phyloP scores from a whole-genome alignment of 495 filamentous ascomycete genomes.

The Poronia punctata region DNA sequence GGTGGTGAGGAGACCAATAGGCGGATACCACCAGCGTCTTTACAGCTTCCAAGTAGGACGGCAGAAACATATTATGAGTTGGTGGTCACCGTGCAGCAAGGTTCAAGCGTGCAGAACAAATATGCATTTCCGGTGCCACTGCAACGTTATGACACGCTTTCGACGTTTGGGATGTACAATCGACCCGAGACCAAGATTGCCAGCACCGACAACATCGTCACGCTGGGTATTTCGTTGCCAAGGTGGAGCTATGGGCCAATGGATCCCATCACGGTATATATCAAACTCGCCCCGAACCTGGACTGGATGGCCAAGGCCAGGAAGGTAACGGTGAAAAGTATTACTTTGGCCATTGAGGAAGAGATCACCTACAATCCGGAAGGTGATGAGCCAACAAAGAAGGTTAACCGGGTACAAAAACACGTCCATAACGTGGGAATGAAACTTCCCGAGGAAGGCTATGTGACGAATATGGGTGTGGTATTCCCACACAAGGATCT shows the following conservation, averaged over 20 bases:
- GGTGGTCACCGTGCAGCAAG: conserved; percentile 92
- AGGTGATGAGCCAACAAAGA: conserved; percentile 91
- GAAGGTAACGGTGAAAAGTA: conserved; percentile 88
- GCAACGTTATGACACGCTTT: conserved; percentile 87
- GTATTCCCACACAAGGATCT: conserved; percentile 88
- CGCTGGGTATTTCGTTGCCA: conserved; percentile 81
- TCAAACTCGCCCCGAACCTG: conserved; percentile 84
- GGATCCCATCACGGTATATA: conserved; percentile 91
- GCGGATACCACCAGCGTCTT: conserved; percentile 83
- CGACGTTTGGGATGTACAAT: conserved; percentile 99
- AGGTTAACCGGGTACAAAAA: conserved; percentile 77
- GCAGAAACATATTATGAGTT: conserved; percentile 97
- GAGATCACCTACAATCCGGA: conserved; percentile 97
- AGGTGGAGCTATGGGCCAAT: conserved; percentile 95
- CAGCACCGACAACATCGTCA: conserved; percentile 85
- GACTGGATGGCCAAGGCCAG: conserved; percentile 86
- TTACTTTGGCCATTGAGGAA: conserved; percentile 91
- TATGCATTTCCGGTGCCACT: conserved; percentile 88
- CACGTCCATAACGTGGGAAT: conserved; percentile 73
- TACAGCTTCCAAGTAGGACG: conserved; percentile 83
- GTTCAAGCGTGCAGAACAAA: conserved; percentile 75
- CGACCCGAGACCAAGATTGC: conserved; percentile 80
- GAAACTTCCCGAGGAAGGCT: conserved; percentile 80
- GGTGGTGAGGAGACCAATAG: conserved; percentile 80
- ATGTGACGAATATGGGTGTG: conserved; percentile 82